Percentiles rank a stretch among this genome's conserved stretches.
Evolutionary conservation across 805 yeast genomes (phyloP).

Genomic region (Saccharomyces jurei): DNA sequence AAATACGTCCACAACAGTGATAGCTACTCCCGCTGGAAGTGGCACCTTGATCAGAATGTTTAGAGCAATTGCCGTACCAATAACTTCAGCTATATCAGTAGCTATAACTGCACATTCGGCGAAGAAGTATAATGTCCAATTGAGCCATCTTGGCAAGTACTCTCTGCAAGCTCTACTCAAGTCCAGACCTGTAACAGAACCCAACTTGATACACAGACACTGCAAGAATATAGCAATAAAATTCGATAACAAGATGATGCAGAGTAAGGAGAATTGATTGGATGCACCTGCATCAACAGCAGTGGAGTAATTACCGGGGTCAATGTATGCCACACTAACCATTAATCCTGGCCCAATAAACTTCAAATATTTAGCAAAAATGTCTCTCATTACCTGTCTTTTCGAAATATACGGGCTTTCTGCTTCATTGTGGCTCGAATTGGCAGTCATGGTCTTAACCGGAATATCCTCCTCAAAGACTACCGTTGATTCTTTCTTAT

Average conservation of each 20-base stretch:
- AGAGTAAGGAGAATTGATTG: conserved; percentile 63
- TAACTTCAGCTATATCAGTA: conserved; percentile 90
- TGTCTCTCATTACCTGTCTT: conserved; percentile 1
- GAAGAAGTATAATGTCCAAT: conserved; percentile 55
- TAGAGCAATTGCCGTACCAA: conserved; percentile 84
- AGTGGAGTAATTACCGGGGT: conserved; percentile 89
- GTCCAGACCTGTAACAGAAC: conserved; percentile 84
- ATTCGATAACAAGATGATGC: conserved; percentile 69
- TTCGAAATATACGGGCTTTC: neutral
- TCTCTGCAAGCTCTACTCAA: conserved; percentile 75
- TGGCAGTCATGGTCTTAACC: neutral
- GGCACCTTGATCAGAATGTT: conserved; percentile 72
- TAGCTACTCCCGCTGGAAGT: conserved; percentile 64
- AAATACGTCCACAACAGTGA: conserved; percentile 75
- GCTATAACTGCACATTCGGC: conserved; percentile 87
- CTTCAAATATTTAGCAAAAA: conserved; percentile 44
- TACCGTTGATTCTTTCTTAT: neutral
- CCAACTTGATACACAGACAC: conserved; percentile 73
- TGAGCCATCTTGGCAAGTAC: conserved; percentile 61
- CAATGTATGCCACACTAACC: conserved; percentile 87
- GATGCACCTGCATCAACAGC: conserved; percentile 85
- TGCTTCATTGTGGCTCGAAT: neutral
- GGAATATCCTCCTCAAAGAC: neutral
- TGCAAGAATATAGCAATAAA: conserved; percentile 78
- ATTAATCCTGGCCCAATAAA: conserved; percentile 85